These are phyloP conservation scores for Xylaria sp. DNA, from an alignment of 2,329 filamentous ascomycete species.

Conservation along the genomic window DNA sequence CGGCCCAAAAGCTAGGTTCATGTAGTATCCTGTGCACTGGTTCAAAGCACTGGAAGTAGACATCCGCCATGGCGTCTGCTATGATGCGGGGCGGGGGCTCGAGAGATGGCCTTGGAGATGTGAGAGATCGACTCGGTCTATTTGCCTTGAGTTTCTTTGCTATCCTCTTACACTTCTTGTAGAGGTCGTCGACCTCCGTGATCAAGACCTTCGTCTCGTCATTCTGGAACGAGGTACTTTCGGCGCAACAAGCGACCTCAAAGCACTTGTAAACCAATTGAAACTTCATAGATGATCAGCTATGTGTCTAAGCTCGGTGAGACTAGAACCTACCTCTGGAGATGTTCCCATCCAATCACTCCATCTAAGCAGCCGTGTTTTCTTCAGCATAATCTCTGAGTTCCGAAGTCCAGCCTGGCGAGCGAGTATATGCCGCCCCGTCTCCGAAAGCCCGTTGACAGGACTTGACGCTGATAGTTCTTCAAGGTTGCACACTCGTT, in stretches of 20 bases:
- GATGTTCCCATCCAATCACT: slow-evolving; percentile 42
- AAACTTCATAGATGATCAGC: slow-evolving; percentile 36
- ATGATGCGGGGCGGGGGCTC: slow-evolving; percentile 38
- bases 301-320: neutral
- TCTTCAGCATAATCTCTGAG: slow-evolving; percentile 43
- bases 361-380: slow-evolving; percentile 44
- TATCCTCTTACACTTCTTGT: slow-evolving; percentile 44
- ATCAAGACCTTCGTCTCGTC: slow-evolving; percentile 36
- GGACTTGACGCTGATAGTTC: slow-evolving; percentile 27
- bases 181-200: slow-evolving; percentile 37
- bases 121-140: slow-evolving; percentile 43
- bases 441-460: slow-evolving; percentile 27
- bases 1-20: slow-evolving; percentile 55
- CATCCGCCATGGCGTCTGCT: slow-evolving; percentile 48
- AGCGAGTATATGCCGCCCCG: slow-evolving; percentile 33
- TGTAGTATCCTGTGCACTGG: slow-evolving; percentile 59
- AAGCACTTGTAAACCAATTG: slow-evolving; percentile 40
- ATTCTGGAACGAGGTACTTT: slow-evolving; percentile 26
- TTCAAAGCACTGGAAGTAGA: slow-evolving; percentile 59
- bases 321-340: slow-evolving; percentile 38
- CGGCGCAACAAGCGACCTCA: slow-evolving; percentile 31
- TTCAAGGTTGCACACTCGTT: slow-evolving; percentile 31
- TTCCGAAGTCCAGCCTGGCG: slow-evolving; percentile 32
- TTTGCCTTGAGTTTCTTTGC: slow-evolving; percentile 42
- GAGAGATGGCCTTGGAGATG: slow-evolving; percentile 32